phyloP scores from a whole-genome alignment of 1,139 yeast species.

The Wickerhamiella infanticola region DNA sequence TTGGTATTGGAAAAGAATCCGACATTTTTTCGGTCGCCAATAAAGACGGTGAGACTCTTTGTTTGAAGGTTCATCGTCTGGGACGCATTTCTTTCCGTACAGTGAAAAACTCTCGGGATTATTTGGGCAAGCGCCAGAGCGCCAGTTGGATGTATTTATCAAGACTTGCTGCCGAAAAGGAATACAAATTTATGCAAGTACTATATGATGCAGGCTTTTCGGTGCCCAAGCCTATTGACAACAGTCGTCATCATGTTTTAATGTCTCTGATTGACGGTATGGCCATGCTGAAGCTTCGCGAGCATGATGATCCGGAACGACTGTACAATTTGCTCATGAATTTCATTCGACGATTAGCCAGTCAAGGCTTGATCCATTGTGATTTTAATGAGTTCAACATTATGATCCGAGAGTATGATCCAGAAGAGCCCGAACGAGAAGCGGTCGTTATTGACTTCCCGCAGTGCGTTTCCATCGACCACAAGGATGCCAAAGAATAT shows the following conservation, averaged over 20 bases:
- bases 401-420: slow-evolving; percentile 55
- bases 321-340: slow-evolving; percentile 75
- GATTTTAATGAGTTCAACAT: slow-evolving; percentile 95
- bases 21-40: slow-evolving; percentile 85
- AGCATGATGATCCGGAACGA: slow-evolving; percentile 50
- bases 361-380: slow-evolving; percentile 87
- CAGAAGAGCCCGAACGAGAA: slow-evolving; percentile 32
- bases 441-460: slow-evolving; percentile 95
- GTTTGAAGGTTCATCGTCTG: slow-evolving; percentile 76
- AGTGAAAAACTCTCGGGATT: slow-evolving; percentile 87
- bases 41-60: slow-evolving; percentile 41
- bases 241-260: slow-evolving; percentile 78
- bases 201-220: slow-evolving; percentile 59
- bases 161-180: slow-evolving; percentile 80
- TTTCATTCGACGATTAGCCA: slow-evolving; percentile 69
- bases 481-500: slow-evolving; percentile 70
- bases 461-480: slow-evolving; percentile 89
- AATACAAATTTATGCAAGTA: slow-evolving; percentile 71
- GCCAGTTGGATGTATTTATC: slow-evolving; percentile 89
- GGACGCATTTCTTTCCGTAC: slow-evolving; percentile 90
- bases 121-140: slow-evolving; percentile 50
- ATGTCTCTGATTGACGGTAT: slow-evolving; percentile 85
- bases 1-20: slow-evolving; percentile 96
- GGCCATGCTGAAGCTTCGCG: slow-evolving; percentile 71
- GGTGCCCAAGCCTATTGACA: slow-evolving; percentile 82